Evolutionary conservation across 2,329 filamentous ascomycete species (phyloP).

Genomic region (Pseudofabraea citricarpa): DNA sequence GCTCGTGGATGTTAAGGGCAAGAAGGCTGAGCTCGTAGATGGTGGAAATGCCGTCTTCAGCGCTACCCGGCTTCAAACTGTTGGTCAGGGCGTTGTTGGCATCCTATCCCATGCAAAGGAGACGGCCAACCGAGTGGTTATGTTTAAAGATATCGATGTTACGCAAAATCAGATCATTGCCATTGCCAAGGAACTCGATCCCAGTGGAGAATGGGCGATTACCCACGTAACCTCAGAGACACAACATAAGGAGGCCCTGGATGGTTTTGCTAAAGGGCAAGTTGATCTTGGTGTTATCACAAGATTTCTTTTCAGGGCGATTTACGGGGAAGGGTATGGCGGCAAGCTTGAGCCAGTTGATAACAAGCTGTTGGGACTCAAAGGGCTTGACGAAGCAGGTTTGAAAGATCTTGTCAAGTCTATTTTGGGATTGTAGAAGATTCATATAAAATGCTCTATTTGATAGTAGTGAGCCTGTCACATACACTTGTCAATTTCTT

Average conservation of each 20-base stretch:
- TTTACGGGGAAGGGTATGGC: slow-evolving; percentile 30
- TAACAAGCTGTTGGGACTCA: slow-evolving; percentile 38
- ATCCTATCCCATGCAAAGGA: slow-evolving; percentile 43
- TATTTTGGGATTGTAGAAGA: background rate
- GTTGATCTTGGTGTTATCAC: slow-evolving; percentile 26
- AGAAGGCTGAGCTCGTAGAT: slow-evolving; percentile 40
- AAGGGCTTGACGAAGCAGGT: slow-evolving; percentile 13
- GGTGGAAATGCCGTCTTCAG: slow-evolving; percentile 45
- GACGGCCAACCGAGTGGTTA: slow-evolving; percentile 47
- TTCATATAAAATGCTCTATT: too few relatives aligned
- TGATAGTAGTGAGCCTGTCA: too few relatives aligned
- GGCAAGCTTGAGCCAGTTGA: slow-evolving; percentile 32
- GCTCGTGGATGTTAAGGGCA: slow-evolving; percentile 37
- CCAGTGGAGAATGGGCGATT: slow-evolving; percentile 21
- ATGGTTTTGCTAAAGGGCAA: slow-evolving; percentile 19
- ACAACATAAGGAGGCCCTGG: slow-evolving; percentile 14
- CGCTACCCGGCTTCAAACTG: slow-evolving; percentile 39
- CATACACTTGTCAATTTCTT: too few relatives aligned
- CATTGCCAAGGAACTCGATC: slow-evolving; percentile 29
- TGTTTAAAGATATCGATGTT: slow-evolving; percentile 37
- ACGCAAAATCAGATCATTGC: slow-evolving; percentile 38
- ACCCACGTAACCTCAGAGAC: slow-evolving; percentile 10
- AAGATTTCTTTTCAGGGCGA: slow-evolving; percentile 27
- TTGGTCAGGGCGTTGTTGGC: slow-evolving; percentile 44
- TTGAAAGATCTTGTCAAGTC: background rate